phyloP scores from a whole-genome alignment of 495 filamentous ascomycete genomes.

The Friedmanniomyces endolithicus region DNA sequence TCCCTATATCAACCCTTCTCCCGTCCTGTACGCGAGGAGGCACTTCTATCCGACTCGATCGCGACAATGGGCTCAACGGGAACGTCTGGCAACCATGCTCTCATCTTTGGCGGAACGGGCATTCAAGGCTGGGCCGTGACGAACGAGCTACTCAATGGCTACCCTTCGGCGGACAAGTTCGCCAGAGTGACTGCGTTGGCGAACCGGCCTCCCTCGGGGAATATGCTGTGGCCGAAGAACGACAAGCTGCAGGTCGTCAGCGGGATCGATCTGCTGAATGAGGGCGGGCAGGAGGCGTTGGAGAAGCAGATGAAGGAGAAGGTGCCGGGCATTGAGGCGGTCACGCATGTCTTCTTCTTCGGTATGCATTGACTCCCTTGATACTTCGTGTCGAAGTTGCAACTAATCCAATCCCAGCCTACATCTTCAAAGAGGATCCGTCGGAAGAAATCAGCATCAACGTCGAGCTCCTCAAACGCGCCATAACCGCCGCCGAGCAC shows the following conservation, averaged over 20 bases:
- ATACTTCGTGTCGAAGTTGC: neutral
- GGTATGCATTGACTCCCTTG: neutral
- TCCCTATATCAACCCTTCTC: neutral
- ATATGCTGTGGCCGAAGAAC: conserved; percentile 33
- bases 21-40: neutral
- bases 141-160: conserved; percentile 33
- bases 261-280: conserved; percentile 32
- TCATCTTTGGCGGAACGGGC: conserved; percentile 29
- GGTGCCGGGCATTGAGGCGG: conserved; percentile 30
- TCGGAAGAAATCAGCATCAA: conserved; percentile 28
- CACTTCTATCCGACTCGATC: neutral
- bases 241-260: conserved; percentile 33
- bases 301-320: conserved; percentile 30
- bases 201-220: conserved; percentile 34
- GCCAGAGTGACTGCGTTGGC: conserved; percentile 34
- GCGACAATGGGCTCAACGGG: conserved; percentile 1
- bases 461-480: conserved; percentile 31
- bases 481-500: conserved; percentile 33
- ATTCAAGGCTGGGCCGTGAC: conserved; percentile 39
- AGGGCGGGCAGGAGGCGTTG: conserved; percentile 29
- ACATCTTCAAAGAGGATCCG: conserved; percentile 24
- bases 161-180: conserved; percentile 33
- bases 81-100: conserved; percentile 22
- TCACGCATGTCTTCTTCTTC: conserved; percentile 37
- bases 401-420: conserved; percentile 12